Evolutionary conservation across 2,329 filamentous ascomycete genomes (phyloP), one percentile per base, ranked within the genome.

Genomic region (Pestalotiopsis sp.): DNA sequence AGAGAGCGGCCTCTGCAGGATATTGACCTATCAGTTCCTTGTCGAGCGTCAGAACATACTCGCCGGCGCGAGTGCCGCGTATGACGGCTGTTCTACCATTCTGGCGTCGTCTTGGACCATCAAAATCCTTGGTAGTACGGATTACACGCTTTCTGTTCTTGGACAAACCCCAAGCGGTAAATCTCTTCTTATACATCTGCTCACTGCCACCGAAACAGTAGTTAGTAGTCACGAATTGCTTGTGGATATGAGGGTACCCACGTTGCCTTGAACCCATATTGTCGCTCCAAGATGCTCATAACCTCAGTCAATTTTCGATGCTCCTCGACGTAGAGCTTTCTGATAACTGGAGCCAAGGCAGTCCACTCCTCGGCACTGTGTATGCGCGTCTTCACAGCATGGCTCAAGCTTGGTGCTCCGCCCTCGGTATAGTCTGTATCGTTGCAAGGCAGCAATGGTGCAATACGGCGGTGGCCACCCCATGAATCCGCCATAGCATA

Each of bases 171-270:
- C 72, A 74, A 65, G 71, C 71, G 14, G 73, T 62, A 39, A 75
- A 73, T 4, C 73, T 67, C 41, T 74, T 75, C 69, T 74, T 75
- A 69, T 75, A 75, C 73, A 75, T 75, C 52, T 75, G 73, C 38
- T 62, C 60, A 25, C 71, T 74, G 14, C 6, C 12, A 60, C 20
- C 20, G 7, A 20, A n/a, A 27, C 58, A 11, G 27, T 55, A 55
- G 55, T 41, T 7, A 36, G 27, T 13, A 31, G 14, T 13, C 38
- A 27, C 4, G 36, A 23, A 5, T n/a, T 11, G 25, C 60, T 17
- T n/a, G 60, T 39, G 17, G 4, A 25, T 17, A 9, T 9, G 31
- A 9, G 7, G 31, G 31, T 17, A 64, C 71, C 70, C 68, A 74
- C 72, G 72, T 74, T 13, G 73, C 73, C 65, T 69, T 67, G 68